Evolutionary conservation across 345 rosid species (phyloP), one percentile per base, ranked within the genome.

Genomic region (Cardamine occulta): DNA sequence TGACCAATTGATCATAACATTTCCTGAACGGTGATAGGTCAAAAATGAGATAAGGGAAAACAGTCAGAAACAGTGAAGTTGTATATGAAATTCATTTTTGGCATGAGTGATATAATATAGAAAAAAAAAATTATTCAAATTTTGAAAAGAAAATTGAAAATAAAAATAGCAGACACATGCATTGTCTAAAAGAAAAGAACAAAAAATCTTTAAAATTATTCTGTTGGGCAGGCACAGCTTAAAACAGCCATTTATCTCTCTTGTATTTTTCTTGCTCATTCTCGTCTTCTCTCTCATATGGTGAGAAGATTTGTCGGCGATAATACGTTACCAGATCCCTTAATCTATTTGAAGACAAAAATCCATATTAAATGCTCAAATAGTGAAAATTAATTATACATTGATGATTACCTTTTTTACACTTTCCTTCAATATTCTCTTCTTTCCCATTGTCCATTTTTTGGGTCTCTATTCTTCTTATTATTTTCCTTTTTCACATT

Each of bases 221-320:
- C 32, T 59, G 68, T 75, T 59, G 73, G 62, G 42, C 47, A 65
- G 39, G 11, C 42, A 74, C 78, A 74, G 57, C 34, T 59, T 60
- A 67, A 75, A 75, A 59, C 79, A 75, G 63, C 79, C 45, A 55
- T 44, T 28, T 9, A 19, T 52, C 15, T 52, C 62, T 54, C 49
- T 68, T 39, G 70, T 13, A 37, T 55, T 34, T 55, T 54, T 39
- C 39, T 28, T 39, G 4, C 70, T 66, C 18, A 66, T 24, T 65
- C 35, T 35, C 34, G 29, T 37, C 51, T 15, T 53, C 54, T 73
- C 52, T 62, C 61, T 51, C 68, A 0, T 26, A 56, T 19, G 32
- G 18, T n/a, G 15, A 34, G 72, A 74, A 74, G 72, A 74, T 75
- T 75, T 75, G 79, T 75, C 68, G 79, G 79, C 79, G 62, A 18